Conservation (phyloP, 2,329 filamentous ascomycete genomes). For the Plectosphaerella cucumerina region DNA sequence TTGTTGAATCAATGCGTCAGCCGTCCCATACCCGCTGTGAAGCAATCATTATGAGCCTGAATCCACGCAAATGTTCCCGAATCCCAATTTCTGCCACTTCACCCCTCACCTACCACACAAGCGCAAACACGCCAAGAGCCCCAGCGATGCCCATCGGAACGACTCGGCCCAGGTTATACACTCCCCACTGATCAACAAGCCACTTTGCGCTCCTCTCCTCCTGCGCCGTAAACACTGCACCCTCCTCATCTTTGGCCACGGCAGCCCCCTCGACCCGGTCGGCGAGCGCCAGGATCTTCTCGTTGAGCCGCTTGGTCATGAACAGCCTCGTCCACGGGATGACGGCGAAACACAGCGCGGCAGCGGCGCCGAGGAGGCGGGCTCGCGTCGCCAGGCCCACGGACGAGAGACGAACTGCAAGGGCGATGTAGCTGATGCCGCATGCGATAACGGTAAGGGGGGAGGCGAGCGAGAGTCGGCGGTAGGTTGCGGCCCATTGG, state of each 20-base stretch:
- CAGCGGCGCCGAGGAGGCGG: conserved; percentile 40
- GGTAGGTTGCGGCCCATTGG: conserved; percentile 47
- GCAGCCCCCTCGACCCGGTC: conserved; percentile 12
- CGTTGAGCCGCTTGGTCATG: conserved; percentile 40
- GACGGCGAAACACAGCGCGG: conserved; percentile 37
- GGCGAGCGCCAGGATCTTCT: conserved; percentile 39
- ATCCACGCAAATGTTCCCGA: too few species aligned
- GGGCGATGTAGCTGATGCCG: conserved; percentile 40
- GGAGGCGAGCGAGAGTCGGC: conserved; percentile 31
- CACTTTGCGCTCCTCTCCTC: conserved; percentile 42
- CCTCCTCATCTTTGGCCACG: conserved; percentile 24
- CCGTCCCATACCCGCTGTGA: too few species aligned
- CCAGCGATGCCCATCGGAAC: conserved; percentile 20
- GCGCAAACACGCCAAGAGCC: conserved; percentile 22
- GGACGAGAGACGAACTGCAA: conserved; percentile 18
- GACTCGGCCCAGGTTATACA: conserved; percentile 43
- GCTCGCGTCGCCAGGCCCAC: conserved; percentile 41
- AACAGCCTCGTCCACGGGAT: conserved; percentile 48
- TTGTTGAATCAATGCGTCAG: too few species aligned
- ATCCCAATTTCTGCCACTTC: too few species aligned
- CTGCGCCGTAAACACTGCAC: conserved; percentile 29
- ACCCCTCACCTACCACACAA: conserved; percentile 13
- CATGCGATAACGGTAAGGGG: conserved; percentile 34
- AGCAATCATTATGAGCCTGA: too few species aligned
- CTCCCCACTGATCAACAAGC: conserved; percentile 52